Percentiles rank a stretch among this genome's conserved stretches.
Conservation (phyloP, 495 filamentous ascomycete genomes). For the Oidiodendron maius region DNA sequence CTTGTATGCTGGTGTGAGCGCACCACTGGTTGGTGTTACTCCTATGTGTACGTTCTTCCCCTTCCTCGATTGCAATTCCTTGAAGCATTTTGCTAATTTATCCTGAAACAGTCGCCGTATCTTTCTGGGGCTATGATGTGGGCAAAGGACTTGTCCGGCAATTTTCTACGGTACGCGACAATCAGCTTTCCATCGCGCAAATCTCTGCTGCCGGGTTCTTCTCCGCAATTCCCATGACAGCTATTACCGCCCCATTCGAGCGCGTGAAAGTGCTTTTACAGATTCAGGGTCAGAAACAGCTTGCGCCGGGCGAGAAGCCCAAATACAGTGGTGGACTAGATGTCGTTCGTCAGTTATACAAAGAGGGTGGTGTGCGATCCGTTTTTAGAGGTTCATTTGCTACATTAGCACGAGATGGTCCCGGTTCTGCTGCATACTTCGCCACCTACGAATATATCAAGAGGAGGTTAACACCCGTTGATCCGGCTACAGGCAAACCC, state of each 20-base stretch:
- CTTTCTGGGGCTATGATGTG: constrained; percentile 98
- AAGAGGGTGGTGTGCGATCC: constrained; percentile 80
- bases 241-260: constrained; percentile 97
- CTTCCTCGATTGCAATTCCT: not conserved
- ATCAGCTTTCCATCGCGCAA: constrained; percentile 72
- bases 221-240: constrained; percentile 94
- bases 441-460: constrained; percentile 96
- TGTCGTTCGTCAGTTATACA: constrained; percentile 93
- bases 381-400: constrained; percentile 89
- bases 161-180: constrained; percentile 58
- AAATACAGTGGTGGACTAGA: constrained; percentile 85
- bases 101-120: constrained; percentile 72
- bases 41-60: constrained; percentile 81
- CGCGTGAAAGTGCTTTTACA: constrained; percentile 97
- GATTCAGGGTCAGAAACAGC: constrained; percentile 87
- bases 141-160: constrained; percentile 79
- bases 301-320: constrained; percentile 83
- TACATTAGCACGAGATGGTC: constrained; percentile 89
- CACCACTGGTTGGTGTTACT: constrained; percentile 90
- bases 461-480: constrained; percentile 75
- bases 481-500: constrained; percentile 64
- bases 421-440: constrained; percentile 91
- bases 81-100: constrained; percentile 1
- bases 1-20: constrained; percentile 93
- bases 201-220: constrained; percentile 94